phyloP scores from a whole-genome alignment of 257 asterid species.

The Solanum etuberosum region DNA sequence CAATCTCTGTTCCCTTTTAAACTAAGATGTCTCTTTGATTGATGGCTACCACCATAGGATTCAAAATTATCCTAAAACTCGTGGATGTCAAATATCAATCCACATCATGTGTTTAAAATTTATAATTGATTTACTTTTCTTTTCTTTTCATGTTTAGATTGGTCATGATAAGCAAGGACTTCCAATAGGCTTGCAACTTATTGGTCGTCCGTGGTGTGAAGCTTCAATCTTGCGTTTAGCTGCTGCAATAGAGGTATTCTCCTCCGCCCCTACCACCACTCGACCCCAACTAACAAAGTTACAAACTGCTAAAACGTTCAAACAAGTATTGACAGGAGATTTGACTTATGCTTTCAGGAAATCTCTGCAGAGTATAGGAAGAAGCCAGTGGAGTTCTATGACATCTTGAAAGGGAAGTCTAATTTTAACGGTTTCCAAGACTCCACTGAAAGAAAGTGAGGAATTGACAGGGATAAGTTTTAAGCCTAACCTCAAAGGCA shows the following conservation, averaged over 20 bases:
- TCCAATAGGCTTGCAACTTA: constrained; percentile 84
- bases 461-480: neutral
- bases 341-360: constrained; percentile 35
- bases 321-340: neutral
- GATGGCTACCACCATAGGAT: neutral
- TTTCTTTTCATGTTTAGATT: constrained; percentile 28
- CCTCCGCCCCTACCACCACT: neutral
- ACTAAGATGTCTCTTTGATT: neutral
- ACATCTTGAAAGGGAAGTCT: constrained; percentile 55
- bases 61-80: neutral
- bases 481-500: neutral
- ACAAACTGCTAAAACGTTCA: neutral
- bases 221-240: constrained; percentile 85
- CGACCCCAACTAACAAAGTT: neutral
- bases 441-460: neutral
- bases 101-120: neutral
- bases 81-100: neutral
- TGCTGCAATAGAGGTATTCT: constrained; percentile 65
- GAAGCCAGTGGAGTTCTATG: constrained; percentile 66
- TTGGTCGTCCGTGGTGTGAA: constrained; percentile 98
- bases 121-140: neutral
- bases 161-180: constrained; percentile 95
- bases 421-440: neutral
- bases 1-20: neutral
- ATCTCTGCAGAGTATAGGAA: constrained; percentile 46